These are phyloP conservation scores for Lagerstroemia speciosa DNA, from an alignment of 345 rosid species.

Conservation along the genomic window DNA sequence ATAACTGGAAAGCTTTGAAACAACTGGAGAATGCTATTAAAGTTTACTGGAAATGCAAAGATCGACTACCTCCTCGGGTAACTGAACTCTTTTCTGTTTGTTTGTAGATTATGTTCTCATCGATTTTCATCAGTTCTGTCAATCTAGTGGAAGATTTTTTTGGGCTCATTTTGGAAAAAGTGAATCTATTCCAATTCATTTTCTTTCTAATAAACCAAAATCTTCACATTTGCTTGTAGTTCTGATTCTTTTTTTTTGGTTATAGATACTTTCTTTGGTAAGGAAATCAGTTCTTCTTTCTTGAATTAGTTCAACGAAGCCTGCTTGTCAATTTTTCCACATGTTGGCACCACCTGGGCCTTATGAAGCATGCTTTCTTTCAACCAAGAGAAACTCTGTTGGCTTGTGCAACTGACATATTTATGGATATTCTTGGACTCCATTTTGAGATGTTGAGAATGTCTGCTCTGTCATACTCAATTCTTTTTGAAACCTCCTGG, in stretches of 20 bases:
- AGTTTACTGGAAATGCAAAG: constrained; percentile 74
- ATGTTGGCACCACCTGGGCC: too few relatives aligned
- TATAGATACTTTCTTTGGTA: not conserved
- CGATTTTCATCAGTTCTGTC: too few relatives aligned
- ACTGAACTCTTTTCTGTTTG: not conserved
- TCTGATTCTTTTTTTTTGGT: too few relatives aligned
- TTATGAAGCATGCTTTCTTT: too few relatives aligned
- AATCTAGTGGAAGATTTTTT: too few relatives aligned
- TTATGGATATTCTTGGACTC: too few relatives aligned
- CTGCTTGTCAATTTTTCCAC: not conserved
- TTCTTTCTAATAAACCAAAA: too few relatives aligned
- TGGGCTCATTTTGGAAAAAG: not conserved
- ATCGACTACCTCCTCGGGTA: constrained; percentile 91
- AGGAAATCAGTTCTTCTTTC: not conserved
- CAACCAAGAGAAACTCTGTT: too few relatives aligned
- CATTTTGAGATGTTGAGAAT: not conserved
- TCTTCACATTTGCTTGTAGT: too few relatives aligned
- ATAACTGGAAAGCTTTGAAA: constrained; percentile 81
- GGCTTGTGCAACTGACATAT: too few relatives aligned
- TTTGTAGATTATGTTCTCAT: not conserved
- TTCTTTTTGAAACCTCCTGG: not conserved
- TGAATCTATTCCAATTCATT: not conserved
- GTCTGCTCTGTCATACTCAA: not conserved
- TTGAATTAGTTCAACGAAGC: not conserved
- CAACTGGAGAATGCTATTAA: constrained; percentile 78